Conservation (phyloP, 768 basidiomycete species). For the Lactifluus volemus region DNA sequence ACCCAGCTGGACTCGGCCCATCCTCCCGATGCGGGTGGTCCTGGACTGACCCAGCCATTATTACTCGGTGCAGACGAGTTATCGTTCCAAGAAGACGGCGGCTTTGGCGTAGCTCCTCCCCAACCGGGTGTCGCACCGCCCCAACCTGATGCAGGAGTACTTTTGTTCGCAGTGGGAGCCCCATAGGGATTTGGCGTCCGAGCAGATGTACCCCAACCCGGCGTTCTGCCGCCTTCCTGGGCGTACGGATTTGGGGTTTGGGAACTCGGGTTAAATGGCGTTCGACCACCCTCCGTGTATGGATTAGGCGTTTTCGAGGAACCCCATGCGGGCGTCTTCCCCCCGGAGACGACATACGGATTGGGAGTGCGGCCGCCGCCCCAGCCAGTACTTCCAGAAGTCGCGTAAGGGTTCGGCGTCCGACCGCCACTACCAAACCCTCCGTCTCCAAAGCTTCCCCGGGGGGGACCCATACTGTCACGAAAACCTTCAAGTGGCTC, state of each 20-base stretch:
- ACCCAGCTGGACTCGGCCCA: slow-evolving; percentile 42
- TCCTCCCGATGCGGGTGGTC: slow-evolving; percentile 23
- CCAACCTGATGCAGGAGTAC: slow-evolving; percentile 42
- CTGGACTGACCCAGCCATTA: slow-evolving; percentile 23
- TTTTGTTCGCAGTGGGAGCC: slow-evolving; percentile 23
- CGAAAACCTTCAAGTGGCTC: slow-evolving; percentile 38
- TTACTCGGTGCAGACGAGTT: slow-evolving; percentile 11
- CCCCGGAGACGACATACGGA: slow-evolving; percentile 29
- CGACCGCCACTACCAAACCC: slow-evolving; percentile 13
- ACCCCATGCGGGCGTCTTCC: slow-evolving; percentile 23
- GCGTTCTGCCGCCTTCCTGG: slow-evolving; percentile 38
- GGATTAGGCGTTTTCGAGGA: slow-evolving; percentile 55
- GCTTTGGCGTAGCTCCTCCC: slow-evolving; percentile 21
- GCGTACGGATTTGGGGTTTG: slow-evolving; percentile 69
- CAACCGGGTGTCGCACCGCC: slow-evolving; percentile 26
- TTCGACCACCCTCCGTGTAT: slow-evolving; percentile 53
- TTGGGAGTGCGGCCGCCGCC: slow-evolving; percentile 27
- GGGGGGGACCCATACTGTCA: slow-evolving; percentile 31
- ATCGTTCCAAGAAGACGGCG: slow-evolving; percentile 9
- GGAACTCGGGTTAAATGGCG: slow-evolving; percentile 58
- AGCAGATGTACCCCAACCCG: slow-evolving; percentile 41
- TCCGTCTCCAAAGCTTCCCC: slow-evolving; percentile 19
- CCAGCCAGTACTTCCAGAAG: slow-evolving; percentile 20
- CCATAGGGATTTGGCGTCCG: slow-evolving; percentile 50
- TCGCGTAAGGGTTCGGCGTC: slow-evolving; percentile 14